phyloP scores from a whole-genome alignment of 192 early-diverging fungal genomes.

The Haplosporangium gracile region DNA sequence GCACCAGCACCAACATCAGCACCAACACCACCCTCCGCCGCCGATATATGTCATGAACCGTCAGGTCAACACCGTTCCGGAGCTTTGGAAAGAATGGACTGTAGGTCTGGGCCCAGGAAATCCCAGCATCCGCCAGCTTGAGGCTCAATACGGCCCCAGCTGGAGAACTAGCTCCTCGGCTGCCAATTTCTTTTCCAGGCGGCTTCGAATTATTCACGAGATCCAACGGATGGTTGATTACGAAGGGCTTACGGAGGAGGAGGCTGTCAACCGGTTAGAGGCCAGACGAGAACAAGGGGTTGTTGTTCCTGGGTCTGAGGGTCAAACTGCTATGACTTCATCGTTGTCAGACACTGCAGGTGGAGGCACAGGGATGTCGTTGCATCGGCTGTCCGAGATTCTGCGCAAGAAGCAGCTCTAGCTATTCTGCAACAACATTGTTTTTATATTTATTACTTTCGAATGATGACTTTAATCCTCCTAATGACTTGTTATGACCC shows the following conservation, averaged over 20 bases:
- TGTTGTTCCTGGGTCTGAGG: conserved; percentile 18
- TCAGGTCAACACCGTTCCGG: conserved; percentile 38
- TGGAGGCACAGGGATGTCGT: conserved; percentile 21
- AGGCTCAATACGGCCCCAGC: conserved; percentile 38
- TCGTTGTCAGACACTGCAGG: not conserved
- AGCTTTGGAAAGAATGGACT: conserved; percentile 53
- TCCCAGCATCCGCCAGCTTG: conserved; percentile 42
- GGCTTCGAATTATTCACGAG: conserved; percentile 43
- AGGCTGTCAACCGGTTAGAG: conserved; percentile 36
- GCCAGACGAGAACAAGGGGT: conserved; percentile 34
- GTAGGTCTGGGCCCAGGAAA: conserved; percentile 40
- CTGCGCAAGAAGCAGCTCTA: conserved; percentile 36
- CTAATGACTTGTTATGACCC: not conserved
- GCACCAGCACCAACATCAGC: conserved; percentile 4
- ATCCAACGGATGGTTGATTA: conserved; percentile 38
- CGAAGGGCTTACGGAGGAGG: conserved; percentile 37
- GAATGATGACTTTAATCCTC: not conserved
- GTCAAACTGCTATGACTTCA: not conserved
- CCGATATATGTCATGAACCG: conserved; percentile 50
- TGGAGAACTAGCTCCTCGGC: conserved; percentile 46
- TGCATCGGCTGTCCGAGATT: conserved; percentile 32
- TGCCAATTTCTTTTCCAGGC: conserved; percentile 46
- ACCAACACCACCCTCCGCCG: not conserved
- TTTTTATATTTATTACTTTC: not conserved
- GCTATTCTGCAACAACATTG: not conserved